A percentile compares a stretch with the other conserved stretches of the same genome.
Conservation (phyloP, 768 basidiomycete species). For the Thelephora aurantiotincta region DNA sequence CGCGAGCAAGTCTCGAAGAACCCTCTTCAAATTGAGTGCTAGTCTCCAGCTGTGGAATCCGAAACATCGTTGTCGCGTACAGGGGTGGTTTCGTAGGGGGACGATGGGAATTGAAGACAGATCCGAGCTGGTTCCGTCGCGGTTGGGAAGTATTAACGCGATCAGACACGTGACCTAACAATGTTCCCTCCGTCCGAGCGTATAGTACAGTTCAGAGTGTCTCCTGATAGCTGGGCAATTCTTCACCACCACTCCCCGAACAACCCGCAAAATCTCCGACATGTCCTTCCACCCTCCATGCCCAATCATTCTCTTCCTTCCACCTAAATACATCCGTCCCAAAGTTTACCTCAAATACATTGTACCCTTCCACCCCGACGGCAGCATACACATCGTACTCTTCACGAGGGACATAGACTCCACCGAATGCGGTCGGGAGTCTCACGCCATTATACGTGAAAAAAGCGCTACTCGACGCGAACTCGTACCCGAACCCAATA, state of each 20-base stretch:
- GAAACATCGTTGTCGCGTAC: too few species aligned
- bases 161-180: too few species aligned
- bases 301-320: constrained; percentile 51
- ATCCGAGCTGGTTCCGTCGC: too few species aligned
- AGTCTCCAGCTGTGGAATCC: too few species aligned
- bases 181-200: too few species aligned
- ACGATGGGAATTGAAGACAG: too few species aligned
- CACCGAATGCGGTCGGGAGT: constrained; percentile 41
- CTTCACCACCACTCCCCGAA: constrained; percentile 11
- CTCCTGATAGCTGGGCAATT: too few species aligned
- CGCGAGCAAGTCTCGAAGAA: too few species aligned
- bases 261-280: constrained; percentile 32
- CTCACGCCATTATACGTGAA: constrained; percentile 51
- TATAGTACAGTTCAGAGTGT: too few species aligned
- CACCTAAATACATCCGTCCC: constrained; percentile 45
- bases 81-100: too few species aligned
- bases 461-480: constrained; percentile 35
- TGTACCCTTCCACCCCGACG: constrained; percentile 40
- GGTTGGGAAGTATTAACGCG: too few species aligned
- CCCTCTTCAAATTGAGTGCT: too few species aligned
- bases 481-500: constrained; percentile 54
- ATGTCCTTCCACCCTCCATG: constrained; percentile 50
- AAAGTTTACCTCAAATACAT: constrained; percentile 51
- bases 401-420: constrained; percentile 28
- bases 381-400: constrained; percentile 47